These are phyloP conservation scores for Aspergillus pseudotamarii DNA, from an alignment of 2,329 filamentous ascomycete species.

Conservation along the genomic window DNA sequence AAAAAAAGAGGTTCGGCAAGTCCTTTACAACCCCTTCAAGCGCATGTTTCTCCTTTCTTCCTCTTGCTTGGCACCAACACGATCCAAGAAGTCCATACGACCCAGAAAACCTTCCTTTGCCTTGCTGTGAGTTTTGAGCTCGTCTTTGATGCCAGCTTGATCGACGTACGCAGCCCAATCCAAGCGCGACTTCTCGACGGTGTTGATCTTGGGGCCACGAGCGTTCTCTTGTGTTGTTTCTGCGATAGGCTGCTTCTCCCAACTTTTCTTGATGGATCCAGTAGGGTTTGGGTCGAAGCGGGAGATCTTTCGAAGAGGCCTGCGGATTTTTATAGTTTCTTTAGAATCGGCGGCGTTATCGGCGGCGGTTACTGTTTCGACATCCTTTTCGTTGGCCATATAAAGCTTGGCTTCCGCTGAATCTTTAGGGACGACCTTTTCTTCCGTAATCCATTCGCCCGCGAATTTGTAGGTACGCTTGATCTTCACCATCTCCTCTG, in stretches of 20 bases:
- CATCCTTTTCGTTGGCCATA: conserved; percentile 46
- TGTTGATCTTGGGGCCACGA: conserved; percentile 64
- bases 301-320: conserved; percentile 47
- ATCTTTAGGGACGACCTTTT: conserved; percentile 55
- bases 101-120: conserved; percentile 64
- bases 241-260: conserved; percentile 41
- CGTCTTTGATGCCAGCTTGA: conserved; percentile 62
- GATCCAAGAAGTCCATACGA: conserved; percentile 64
- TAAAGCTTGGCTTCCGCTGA: conserved; percentile 60
- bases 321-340: conserved; percentile 32
- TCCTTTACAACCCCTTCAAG: conserved; percentile 41
- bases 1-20: background rate
- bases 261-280: conserved; percentile 47
- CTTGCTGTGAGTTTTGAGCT: conserved; percentile 63
- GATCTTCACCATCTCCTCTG: conserved; percentile 56
- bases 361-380: conserved; percentile 33
- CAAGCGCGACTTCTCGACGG: conserved; percentile 66
- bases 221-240: conserved; percentile 31
- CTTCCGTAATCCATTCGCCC: conserved; percentile 57
- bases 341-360: conserved; percentile 20
- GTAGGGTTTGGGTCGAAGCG: conserved; percentile 51
- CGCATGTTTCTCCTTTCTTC: conserved; percentile 58
- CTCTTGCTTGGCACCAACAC: conserved; percentile 59
- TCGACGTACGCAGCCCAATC: conserved; percentile 69
- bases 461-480: conserved; percentile 61